Percentiles rank a stretch among this genome's conserved stretches.
Conservation (phyloP, 352 stramenopile genomes). For the Phytophthora ramorum region DNA sequence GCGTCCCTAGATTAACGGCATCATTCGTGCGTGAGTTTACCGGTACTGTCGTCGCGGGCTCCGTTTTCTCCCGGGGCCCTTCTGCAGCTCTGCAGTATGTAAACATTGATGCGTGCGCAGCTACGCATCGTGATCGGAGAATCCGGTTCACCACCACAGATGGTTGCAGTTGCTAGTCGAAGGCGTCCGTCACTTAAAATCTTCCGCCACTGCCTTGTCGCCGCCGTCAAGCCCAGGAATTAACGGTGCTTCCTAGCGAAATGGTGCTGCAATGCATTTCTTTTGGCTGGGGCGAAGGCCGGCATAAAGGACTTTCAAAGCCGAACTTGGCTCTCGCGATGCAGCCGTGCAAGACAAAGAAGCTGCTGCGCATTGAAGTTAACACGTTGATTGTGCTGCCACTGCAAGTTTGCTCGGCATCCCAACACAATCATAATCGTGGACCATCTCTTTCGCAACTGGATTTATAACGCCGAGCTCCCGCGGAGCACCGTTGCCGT, state of each 20-base stretch:
- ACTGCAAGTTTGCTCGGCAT: not conserved
- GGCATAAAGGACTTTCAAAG: constrained; percentile 12
- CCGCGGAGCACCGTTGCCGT: constrained; percentile 4
- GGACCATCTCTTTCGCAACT: constrained; percentile 27
- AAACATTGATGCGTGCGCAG: constrained; percentile 36
- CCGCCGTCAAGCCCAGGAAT: constrained; percentile 22
- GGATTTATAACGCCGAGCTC: constrained; percentile 22
- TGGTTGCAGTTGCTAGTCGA: constrained; percentile 32
- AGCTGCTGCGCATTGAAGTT: constrained; percentile 31
- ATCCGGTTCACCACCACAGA: constrained; percentile 23
- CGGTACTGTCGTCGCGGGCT: not conserved
- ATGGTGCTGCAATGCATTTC: constrained; percentile 32
- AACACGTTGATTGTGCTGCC: constrained; percentile 15
- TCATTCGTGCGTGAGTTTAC: constrained; percentile 28
- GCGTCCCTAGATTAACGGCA: constrained; percentile 18
- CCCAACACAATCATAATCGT: constrained; percentile 8
- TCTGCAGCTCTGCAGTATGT: constrained; percentile 5
- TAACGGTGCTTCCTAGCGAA: constrained; percentile 29
- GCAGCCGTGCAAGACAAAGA: constrained; percentile 20
- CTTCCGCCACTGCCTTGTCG: constrained; percentile 27
- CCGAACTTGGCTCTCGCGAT: constrained; percentile 8
- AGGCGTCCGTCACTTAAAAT: constrained; percentile 11
- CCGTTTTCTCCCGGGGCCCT: constrained; percentile 11
- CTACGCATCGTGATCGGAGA: constrained; percentile 3
- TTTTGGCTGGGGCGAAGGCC: constrained; percentile 1